These are phyloP conservation scores for Alternaria longipes DNA, from an alignment of 2,329 filamentous ascomycete genomes.

Conservation along the genomic window DNA sequence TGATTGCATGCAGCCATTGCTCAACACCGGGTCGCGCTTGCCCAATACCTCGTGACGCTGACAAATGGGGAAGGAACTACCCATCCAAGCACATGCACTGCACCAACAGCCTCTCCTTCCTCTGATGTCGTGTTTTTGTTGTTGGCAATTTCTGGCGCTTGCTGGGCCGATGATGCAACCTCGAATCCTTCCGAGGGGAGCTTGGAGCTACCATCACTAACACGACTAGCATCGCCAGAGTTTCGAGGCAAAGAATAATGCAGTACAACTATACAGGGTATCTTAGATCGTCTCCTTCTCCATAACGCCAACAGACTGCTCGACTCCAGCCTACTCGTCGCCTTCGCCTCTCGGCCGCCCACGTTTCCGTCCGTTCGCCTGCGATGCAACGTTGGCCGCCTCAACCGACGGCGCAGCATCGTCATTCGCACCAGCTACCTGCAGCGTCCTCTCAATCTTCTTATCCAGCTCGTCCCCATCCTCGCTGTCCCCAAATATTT, in stretches of 20 bases:
- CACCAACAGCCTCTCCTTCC: background rate
- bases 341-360: conserved; percentile 23
- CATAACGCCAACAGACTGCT: background rate
- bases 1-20: conserved; percentile 17
- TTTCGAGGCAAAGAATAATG: background rate
- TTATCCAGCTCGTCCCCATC: conserved; percentile 44
- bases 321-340: conserved; percentile 9
- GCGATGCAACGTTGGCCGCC: conserved; percentile 15
- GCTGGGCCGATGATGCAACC: conserved; percentile 19
- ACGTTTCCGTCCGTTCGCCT: conserved; percentile 26
- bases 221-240: background rate
- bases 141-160: background rate
- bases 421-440: conserved; percentile 33
- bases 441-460: conserved; percentile 46
- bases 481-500: conserved; percentile 42
- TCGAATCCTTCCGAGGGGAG: conserved; percentile 10
- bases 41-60: conserved; percentile 11
- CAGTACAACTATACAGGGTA: conserved; percentile 1
- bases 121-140: background rate
- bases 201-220: background rate
- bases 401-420: conserved; percentile 14
- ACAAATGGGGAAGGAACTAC: conserved; percentile 7
- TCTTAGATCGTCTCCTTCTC: background rate
- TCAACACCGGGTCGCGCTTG: conserved; percentile 3
- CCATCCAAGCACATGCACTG: background rate